These are phyloP conservation scores for Murraya koenigii DNA, from an alignment of 345 rosid genomes.

Conservation along the genomic window DNA sequence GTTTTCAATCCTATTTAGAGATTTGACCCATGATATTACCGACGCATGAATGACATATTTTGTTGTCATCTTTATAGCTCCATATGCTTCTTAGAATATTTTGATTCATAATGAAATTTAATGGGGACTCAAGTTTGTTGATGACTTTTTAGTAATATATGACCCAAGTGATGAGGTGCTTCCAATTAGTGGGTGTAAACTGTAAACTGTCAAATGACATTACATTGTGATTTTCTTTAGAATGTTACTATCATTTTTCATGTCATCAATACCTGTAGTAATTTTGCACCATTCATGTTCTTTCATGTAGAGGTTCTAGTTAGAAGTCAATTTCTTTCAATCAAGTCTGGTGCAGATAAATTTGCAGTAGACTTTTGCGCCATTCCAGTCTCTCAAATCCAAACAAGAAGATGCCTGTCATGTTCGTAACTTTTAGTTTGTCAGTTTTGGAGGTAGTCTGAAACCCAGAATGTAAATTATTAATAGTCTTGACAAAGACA, in stretches of 20 bases:
- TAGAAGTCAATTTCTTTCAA: slow-evolving; percentile 17
- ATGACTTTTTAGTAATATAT: not conserved
- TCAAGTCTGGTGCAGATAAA: slow-evolving; percentile 8
- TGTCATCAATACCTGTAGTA: not conserved
- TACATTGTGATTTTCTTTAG: not conserved
- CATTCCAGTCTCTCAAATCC: slow-evolving; percentile 19
- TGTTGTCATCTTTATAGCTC: slow-evolving; percentile 4
- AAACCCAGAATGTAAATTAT: not conserved
- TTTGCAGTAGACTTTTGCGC: slow-evolving; percentile 15
- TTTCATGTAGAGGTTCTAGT: not conserved
- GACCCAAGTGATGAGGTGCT: not conserved
- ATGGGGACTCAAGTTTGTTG: not conserved
- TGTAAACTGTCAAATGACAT: not conserved
- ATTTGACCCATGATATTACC: not conserved
- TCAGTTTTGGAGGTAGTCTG: slow-evolving; percentile 1
- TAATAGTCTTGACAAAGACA: not conserved
- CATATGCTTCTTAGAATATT: not conserved
- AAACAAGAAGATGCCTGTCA: slow-evolving; percentile 27
- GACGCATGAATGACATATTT: not conserved
- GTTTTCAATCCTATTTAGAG: not conserved
- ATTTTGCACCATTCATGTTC: slow-evolving; percentile 11
- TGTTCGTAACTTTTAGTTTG: slow-evolving; percentile 15
- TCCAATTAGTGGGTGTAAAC: not conserved
- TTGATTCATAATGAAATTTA: not conserved
- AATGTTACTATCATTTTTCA: not conserved